These are phyloP conservation scores for Fagus sylvatica DNA, from an alignment of 306 rosid genomes.

Conservation along the genomic window DNA sequence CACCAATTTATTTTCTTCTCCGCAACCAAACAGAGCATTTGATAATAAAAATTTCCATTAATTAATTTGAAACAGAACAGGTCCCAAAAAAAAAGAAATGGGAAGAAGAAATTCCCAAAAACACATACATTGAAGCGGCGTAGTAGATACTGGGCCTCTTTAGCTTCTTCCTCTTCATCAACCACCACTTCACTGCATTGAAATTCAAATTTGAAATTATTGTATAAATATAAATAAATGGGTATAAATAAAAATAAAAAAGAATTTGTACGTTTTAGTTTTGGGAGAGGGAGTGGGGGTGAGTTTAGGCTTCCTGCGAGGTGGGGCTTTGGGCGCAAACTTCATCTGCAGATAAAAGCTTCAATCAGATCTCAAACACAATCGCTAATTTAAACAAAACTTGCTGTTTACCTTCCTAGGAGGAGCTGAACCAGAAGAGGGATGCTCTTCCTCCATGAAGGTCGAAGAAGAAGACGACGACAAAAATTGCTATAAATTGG, in stretches of 20 bases:
- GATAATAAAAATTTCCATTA: not conserved
- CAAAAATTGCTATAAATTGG: not conserved
- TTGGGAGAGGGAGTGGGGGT: not conserved
- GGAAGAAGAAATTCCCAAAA: too few relatives aligned
- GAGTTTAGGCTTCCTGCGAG: conserved; percentile 33
- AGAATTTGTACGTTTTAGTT: conserved; percentile 40
- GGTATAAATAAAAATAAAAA: not conserved
- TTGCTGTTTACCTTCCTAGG: conserved; percentile 43
- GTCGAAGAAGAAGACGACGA: conserved; percentile 11
- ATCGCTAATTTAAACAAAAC: not conserved
- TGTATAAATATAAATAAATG: too few relatives aligned
- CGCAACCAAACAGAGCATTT: conserved; percentile 10
- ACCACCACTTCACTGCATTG: conserved; percentile 43
- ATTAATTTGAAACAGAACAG: not conserved
- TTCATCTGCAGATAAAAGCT: conserved; percentile 34
- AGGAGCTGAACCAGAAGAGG: conserved; percentile 19
- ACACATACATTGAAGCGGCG: conserved; percentile 50
- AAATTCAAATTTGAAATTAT: not conserved
- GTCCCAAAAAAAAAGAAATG: not conserved
- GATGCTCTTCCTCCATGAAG: conserved; percentile 41
- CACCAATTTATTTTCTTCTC: not conserved
- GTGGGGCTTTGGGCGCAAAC: conserved; percentile 51
- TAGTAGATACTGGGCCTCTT: conserved; percentile 32
- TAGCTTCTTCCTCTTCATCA: conserved; percentile 37
- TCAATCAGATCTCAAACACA: not conserved